Evolutionary conservation across 306 rosid species (phyloP).

Genomic region (Quercus bicolor): DNA sequence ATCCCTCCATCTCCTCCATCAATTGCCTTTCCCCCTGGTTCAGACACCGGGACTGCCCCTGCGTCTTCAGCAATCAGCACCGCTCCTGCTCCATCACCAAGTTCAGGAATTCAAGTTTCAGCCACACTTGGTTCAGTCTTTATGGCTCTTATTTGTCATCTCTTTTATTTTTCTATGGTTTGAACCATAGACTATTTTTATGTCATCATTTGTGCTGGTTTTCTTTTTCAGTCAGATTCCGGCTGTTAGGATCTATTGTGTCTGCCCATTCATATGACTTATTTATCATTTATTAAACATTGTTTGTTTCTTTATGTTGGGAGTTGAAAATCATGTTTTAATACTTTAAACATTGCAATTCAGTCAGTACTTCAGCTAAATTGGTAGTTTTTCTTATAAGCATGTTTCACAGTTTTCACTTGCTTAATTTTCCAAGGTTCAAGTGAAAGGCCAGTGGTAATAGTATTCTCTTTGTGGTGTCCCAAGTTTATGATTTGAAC

Average conservation of each 20-base stretch:
- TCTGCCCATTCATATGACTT: background rate
- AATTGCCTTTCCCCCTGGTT: conserved; percentile 35
- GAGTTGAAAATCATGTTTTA: background rate
- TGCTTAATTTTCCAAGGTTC: no score
- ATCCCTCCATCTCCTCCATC: conserved; percentile 35
- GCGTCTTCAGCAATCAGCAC: conserved; percentile 6
- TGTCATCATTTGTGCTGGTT: background rate
- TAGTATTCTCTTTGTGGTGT: no score
- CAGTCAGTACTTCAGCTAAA: background rate
- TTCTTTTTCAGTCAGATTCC: conserved; percentile 9
- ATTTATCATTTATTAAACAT: background rate
- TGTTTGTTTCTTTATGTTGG: background rate
- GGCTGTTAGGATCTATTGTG: conserved; percentile 7
- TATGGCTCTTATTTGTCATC: conserved; percentile 22
- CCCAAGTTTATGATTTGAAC: no score
- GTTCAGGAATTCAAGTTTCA: conserved; percentile 26
- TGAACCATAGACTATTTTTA: background rate
- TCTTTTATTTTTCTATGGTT: conserved; percentile 17
- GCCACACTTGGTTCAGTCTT: conserved; percentile 12
- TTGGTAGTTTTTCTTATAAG: background rate
- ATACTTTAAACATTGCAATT: background rate
- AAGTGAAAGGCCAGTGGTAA: no score
- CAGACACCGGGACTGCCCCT: conserved; percentile 37
- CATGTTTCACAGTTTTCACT: no score
- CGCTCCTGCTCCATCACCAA: conserved; percentile 23